These are phyloP conservation scores for Cubamyces sp. DNA, from an alignment of 768 basidiomycete species.

Conservation along the genomic window DNA sequence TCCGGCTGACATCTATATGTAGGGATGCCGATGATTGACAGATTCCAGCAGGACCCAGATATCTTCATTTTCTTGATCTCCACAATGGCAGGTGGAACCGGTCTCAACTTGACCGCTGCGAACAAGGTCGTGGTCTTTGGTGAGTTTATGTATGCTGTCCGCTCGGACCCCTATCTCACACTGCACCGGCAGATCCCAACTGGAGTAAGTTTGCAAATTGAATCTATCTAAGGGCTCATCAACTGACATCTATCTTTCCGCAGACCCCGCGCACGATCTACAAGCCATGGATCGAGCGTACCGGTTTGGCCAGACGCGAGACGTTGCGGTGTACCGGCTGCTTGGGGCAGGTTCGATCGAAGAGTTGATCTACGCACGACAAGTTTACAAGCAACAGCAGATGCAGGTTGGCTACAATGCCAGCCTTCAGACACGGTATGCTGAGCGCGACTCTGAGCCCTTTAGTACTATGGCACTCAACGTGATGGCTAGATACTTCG, in stretches of 20 bases:
- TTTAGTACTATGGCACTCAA: background rate
- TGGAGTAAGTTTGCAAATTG: constrained; percentile 71
- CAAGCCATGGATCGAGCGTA: constrained; percentile 91
- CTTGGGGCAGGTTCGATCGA: constrained; percentile 88
- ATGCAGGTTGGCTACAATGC: constrained; percentile 91
- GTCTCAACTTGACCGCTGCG: constrained; percentile 87
- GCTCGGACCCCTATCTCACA: background rate
- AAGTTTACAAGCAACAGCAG: constrained; percentile 92
- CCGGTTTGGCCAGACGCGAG: constrained; percentile 84
- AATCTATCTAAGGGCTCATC: background rate
- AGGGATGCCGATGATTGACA: constrained; percentile 89
- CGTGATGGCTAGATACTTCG: constrained; percentile 60
- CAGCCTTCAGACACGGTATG: constrained; percentile 77
- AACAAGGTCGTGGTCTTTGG: constrained; percentile 95
- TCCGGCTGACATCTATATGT: constrained; percentile 8
- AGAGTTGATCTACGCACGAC: constrained; percentile 86
- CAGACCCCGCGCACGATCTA: constrained; percentile 94
- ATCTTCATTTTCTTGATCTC: constrained; percentile 87
- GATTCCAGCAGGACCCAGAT: constrained; percentile 74
- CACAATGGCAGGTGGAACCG: constrained; percentile 89
- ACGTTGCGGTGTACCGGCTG: constrained; percentile 83
- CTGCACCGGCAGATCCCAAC: constrained; percentile 69
- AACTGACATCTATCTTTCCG: background rate
- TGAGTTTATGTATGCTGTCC: constrained; percentile 35
- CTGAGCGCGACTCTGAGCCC: background rate